Evolutionary conservation across 257 asterid genomes (phyloP), one percentile per base, ranked within the genome.

Genomic region (Buddleja alternifolia): DNA sequence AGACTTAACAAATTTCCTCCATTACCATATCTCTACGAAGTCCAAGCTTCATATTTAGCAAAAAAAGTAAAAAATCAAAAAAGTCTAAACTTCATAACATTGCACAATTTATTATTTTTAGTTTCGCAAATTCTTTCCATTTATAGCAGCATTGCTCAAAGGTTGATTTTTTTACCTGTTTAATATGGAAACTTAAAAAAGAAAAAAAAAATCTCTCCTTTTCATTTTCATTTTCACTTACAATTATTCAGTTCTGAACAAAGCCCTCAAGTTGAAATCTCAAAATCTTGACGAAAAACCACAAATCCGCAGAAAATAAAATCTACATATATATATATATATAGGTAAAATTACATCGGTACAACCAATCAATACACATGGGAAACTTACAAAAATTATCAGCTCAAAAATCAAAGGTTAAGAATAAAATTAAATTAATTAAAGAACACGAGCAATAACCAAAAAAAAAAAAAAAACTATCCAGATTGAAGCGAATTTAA

Each of bases 201-300:
- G 20, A 1, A 32, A 34, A 60, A 4, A 12, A 60, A 41, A 11
- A 19, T 32, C 3, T 15, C 5, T 29, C 34, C 16, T 39, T 40
- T 50, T 40, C 63, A 7, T 63, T 60, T 16, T 41, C 44, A 16
- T n/a, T 40, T 56, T 39, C 15, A 59, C 24, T 19, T 39, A 19
- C 2, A 61, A 61, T 25, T 7, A 20, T 46, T 57, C 50, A 29
- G 45, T 34, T 53, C 51, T 55, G 7, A 56, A 52, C 73, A 66
- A 14, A 64, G 5, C 58, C 47, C 61, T 53, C 14, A 70, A 69
- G 61, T 23, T n/a, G 44, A 69, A 80, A 65, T 47, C 65, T 57
- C 62, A 60, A 66, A 63, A 39, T 48, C 46, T 7, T 3, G 21
- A 24, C n/a, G 17, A 57, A 48, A 57, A 47, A 1, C 36, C 63